Conservation (phyloP, 169 alveolate genomes). For the Plasmodium falciparum region DNA sequence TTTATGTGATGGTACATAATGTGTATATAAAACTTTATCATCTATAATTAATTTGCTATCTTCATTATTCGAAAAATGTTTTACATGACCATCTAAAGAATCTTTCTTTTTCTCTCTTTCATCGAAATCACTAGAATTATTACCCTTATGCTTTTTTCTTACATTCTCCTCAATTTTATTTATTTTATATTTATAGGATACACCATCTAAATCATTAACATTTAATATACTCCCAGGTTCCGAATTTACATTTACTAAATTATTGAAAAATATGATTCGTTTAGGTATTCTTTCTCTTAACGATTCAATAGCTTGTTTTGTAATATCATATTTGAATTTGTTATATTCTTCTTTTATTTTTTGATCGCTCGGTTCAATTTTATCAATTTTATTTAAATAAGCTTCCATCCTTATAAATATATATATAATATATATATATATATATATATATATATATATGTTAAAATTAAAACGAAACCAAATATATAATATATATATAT, state of each 20-base stretch:
- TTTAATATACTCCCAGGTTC: constrained; percentile 75
- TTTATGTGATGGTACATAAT: constrained; percentile 85
- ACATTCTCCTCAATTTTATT: constrained; percentile 60
- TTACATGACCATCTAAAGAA: constrained; percentile 4
- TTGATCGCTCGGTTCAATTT: constrained; percentile 87
- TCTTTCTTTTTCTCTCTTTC: constrained; percentile 32
- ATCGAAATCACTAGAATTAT: constrained; percentile 43
- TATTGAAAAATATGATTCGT: constrained; percentile 89
- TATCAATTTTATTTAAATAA: constrained; percentile 75
- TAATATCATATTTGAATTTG: constrained; percentile 87
- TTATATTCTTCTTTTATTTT: constrained; percentile 85
- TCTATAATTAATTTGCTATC: constrained; percentile 38
- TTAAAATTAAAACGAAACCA: too few relatives aligned
- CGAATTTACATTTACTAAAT: constrained; percentile 81
- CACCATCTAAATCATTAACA: constrained; percentile 80
- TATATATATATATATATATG: too few relatives aligned
- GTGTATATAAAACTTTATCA: constrained; percentile 77
- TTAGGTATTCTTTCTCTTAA: constrained; percentile 90
- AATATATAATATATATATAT: too few relatives aligned
- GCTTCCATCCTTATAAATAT: constrained; percentile 22
- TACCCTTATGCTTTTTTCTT: constrained; percentile 71
- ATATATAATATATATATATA: too few relatives aligned
- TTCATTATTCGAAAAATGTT: constrained; percentile 16
- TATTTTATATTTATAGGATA: constrained; percentile 77
- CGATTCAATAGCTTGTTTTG: constrained; percentile 87